Evolutionary conservation across 306 rosid species (phyloP).

Genomic region (Trichosanthes cucumerina): DNA sequence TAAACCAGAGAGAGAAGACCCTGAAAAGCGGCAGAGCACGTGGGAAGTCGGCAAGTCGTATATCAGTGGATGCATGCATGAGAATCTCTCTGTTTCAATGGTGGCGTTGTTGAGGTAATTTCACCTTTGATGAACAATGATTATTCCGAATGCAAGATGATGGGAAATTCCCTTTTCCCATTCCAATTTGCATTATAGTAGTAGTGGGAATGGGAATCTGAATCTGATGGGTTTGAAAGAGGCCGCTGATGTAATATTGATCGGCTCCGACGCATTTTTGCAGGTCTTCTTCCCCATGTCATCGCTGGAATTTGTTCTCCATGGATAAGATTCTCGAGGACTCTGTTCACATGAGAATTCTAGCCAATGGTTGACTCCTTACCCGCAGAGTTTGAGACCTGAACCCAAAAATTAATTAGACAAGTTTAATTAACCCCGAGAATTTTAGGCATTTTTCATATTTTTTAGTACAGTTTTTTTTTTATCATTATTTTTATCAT

Average conservation of each 20-base stretch:
- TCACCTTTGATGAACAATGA: background rate
- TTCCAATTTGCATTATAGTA: slow-evolving; percentile 1
- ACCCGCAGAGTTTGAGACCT: background rate
- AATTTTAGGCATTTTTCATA: too few species aligned
- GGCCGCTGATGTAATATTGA: background rate
- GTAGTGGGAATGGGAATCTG: background rate
- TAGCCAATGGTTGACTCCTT: background rate
- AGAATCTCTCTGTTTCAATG: background rate
- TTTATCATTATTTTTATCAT: too few species aligned
- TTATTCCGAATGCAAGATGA: background rate
- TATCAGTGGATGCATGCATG: too few species aligned
- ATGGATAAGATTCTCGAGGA: background rate
- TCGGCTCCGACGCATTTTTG: background rate
- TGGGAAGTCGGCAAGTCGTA: background rate
- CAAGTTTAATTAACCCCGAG: too few species aligned
- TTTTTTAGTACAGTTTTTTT: too few species aligned
- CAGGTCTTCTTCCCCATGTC: background rate
- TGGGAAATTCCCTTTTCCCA: background rate
- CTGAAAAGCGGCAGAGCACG: background rate
- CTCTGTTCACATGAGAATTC: background rate
- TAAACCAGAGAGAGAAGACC: background rate
- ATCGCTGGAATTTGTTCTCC: background rate
- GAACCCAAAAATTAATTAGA: too few species aligned
- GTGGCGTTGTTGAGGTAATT: background rate
- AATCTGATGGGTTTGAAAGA: background rate